phyloP scores from a whole-genome alignment of 495 filamentous ascomycete genomes.

The Hypoxylon subgilvum region DNA sequence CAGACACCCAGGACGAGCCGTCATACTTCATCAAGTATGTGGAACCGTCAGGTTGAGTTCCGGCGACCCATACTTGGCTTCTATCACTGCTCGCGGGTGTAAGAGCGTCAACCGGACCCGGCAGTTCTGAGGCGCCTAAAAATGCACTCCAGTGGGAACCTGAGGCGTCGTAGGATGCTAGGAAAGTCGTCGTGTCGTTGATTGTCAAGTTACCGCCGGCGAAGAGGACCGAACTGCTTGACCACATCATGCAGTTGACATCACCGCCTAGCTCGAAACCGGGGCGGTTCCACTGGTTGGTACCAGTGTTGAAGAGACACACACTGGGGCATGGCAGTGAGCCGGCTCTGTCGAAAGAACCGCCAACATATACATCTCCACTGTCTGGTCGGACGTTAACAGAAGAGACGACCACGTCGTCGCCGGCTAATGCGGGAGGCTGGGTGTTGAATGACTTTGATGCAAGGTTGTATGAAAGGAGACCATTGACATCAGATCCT shows the following conservation, averaged over 20 bases:
- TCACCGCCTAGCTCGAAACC: slow-evolving; percentile 71
- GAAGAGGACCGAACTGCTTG: slow-evolving; percentile 68
- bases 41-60: slow-evolving; percentile 67
- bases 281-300: slow-evolving; percentile 77
- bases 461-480: slow-evolving; percentile 78
- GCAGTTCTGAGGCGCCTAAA: slow-evolving; percentile 68
- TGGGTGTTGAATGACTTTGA: slow-evolving; percentile 67
- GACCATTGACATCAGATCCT: slow-evolving; percentile 68
- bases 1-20: slow-evolving; percentile 56
- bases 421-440: slow-evolving; percentile 71
- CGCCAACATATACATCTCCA: slow-evolving; percentile 81
- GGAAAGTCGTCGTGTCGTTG: slow-evolving; percentile 60
- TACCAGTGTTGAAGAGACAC: slow-evolving; percentile 73
- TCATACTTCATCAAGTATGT: slow-evolving; percentile 82
- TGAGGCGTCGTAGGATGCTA: slow-evolving; percentile 76
- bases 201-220: slow-evolving; percentile 78
- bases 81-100: slow-evolving; percentile 70
- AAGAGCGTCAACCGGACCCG: slow-evolving; percentile 78
- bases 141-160: slow-evolving; percentile 68
- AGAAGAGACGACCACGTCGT: slow-evolving; percentile 72
- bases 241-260: slow-evolving; percentile 77
- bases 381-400: slow-evolving; percentile 71
- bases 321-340: slow-evolving; percentile 79
- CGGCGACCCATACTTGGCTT: slow-evolving; percentile 79
- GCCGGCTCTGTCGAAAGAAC: slow-evolving; percentile 81